Conservation (phyloP, 2,329 filamentous ascomycete genomes). For the Penicillium thymicola region DNA sequence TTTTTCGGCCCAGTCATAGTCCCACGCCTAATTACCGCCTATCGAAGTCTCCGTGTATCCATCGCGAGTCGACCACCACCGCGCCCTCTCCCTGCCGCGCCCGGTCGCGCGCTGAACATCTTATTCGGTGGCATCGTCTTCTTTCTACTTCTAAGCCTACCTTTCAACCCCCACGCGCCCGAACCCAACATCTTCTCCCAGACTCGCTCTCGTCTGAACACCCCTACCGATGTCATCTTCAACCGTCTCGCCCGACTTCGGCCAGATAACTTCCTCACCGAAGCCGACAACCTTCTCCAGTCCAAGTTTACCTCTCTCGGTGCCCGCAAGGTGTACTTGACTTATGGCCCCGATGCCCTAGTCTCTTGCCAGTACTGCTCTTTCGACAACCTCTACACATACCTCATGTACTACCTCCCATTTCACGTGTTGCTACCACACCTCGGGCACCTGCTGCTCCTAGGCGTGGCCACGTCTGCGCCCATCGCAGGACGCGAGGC, state of each 20-base stretch:
- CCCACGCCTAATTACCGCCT: constrained; percentile 38
- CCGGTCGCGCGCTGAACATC: constrained; percentile 45
- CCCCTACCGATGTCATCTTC: constrained; percentile 80
- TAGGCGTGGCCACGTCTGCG: constrained; percentile 71
- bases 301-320: constrained; percentile 67
- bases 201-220: constrained; percentile 79
- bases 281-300: constrained; percentile 62
- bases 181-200: constrained; percentile 67
- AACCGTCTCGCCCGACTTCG: constrained; percentile 59
- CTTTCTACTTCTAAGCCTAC: constrained; percentile 62
- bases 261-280: constrained; percentile 42
- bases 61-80: constrained; percentile 38
- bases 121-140: constrained; percentile 53
- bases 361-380: constrained; percentile 78
- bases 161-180: constrained; percentile 58
- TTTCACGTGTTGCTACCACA: constrained; percentile 69
- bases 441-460: constrained; percentile 67
- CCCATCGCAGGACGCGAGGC: constrained; percentile 62
- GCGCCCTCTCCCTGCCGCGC: constrained; percentile 34
- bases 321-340: constrained; percentile 75
- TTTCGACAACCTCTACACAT: constrained; percentile 65
- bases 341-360: constrained; percentile 73
- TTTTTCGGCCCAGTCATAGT: constrained; percentile 44
- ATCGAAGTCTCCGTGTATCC: constrained; percentile 35
- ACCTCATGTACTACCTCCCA: constrained; percentile 77